Percentiles rank a stretch among this genome's conserved stretches.
These are phyloP conservation scores for Stagonosporopsis vannaccii DNA, from an alignment of 2,329 filamentous ascomycete species.

Conservation along the genomic window DNA sequence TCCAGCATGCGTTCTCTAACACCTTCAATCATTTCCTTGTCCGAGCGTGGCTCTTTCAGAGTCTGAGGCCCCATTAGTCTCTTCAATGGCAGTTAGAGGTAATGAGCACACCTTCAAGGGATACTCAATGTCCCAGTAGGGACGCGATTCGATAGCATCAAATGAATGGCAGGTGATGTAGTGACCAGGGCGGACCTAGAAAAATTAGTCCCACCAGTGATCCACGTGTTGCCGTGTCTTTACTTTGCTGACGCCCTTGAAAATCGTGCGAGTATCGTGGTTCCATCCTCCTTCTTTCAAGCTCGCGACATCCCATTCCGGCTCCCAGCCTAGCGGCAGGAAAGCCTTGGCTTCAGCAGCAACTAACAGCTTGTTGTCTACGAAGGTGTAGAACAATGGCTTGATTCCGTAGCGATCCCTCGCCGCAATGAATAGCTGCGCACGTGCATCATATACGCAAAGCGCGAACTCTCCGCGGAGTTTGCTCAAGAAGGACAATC, in stretches of 20 bases:
- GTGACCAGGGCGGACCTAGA: constrained; percentile 48
- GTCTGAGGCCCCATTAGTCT: constrained; percentile 34
- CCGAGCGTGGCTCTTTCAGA: constrained; percentile 51
- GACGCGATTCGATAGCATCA: constrained; percentile 48
- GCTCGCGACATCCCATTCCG: constrained; percentile 60
- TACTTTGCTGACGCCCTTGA: constrained; percentile 56
- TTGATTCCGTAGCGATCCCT: constrained; percentile 67
- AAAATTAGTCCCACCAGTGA: constrained; percentile 13
- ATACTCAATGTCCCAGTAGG: constrained; percentile 63
- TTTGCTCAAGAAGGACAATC: constrained; percentile 54
- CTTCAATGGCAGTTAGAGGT: neutral
- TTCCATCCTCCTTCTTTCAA: constrained; percentile 55
- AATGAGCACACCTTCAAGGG: constrained; percentile 51
- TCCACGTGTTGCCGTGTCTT: constrained; percentile 1
- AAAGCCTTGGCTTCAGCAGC: constrained; percentile 64
- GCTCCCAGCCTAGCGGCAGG: constrained; percentile 57
- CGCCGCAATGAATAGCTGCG: constrained; percentile 53
- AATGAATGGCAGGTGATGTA: constrained; percentile 36
- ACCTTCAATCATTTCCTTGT: constrained; percentile 59
- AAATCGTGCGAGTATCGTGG: constrained; percentile 57
- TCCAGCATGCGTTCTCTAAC: constrained; percentile 61
- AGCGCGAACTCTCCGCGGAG: constrained; percentile 64
- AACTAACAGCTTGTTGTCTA: constrained; percentile 53
- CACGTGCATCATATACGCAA: constrained; percentile 58
- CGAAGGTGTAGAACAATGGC: constrained; percentile 60